Evolutionary conservation across 768 basidiomycete species (phyloP).

Genomic region (Mycena galericulata): DNA sequence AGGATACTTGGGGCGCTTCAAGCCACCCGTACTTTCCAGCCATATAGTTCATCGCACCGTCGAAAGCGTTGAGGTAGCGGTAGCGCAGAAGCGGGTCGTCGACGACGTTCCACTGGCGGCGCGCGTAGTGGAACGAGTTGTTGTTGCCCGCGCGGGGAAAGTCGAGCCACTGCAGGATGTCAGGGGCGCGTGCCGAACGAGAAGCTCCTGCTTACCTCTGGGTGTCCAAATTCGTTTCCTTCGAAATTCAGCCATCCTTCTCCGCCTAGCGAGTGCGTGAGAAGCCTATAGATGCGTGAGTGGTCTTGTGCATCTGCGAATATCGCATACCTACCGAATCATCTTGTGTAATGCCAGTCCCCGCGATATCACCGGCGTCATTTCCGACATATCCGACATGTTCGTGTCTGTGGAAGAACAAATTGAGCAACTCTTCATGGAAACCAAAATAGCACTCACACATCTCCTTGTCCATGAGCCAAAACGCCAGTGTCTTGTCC

Average conservation of each 20-base stretch:
- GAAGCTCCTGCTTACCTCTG: constrained; percentile 71
- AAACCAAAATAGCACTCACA: constrained; percentile 65
- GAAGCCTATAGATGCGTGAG: constrained; percentile 63
- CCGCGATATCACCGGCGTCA: constrained; percentile 89
- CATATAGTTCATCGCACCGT: constrained; percentile 88
- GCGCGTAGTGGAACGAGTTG: constrained; percentile 96
- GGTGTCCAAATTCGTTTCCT: constrained; percentile 98
- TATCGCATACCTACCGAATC: constrained; percentile 75
- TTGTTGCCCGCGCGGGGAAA: constrained; percentile 97
- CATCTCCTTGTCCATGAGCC: constrained; percentile 99
- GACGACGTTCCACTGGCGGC: constrained; percentile 95
- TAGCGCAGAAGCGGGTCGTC: constrained; percentile 92
- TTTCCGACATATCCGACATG: constrained; percentile 88
- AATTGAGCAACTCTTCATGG: not conserved
- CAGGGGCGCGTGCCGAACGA: not conserved
- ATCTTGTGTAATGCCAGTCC: constrained; percentile 97
- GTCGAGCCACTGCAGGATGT: constrained; percentile 86
- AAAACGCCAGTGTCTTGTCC: constrained; percentile 98
- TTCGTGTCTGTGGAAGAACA: constrained; percentile 73
- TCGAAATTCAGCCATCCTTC: constrained; percentile 99
- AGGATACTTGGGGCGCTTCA: constrained; percentile 76
- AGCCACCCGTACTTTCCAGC: constrained; percentile 91
- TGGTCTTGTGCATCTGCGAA: not conserved
- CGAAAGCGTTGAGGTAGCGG: constrained; percentile 93
- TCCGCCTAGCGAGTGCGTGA: constrained; percentile 94